Evolutionary conservation across 768 basidiomycete species (phyloP).

Genomic region (Asterophora lycoperdoides): DNA sequence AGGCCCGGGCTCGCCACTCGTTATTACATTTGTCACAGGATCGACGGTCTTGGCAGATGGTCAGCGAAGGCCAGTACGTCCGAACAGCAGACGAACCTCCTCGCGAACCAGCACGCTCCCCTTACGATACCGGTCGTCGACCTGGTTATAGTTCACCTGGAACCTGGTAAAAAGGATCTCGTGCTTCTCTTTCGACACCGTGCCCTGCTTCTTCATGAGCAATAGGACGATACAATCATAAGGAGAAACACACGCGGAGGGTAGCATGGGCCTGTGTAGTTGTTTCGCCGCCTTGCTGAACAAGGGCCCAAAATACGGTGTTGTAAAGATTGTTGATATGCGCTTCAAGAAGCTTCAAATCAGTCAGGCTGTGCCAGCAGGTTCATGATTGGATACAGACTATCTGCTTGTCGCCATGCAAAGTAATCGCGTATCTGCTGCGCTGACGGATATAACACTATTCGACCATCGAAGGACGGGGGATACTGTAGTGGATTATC

Average conservation of each 20-base stretch:
- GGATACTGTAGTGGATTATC: conserved; percentile 69
- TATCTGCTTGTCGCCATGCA: conserved; percentile 93
- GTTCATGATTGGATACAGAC: conserved; percentile 42
- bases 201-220: conserved; percentile 53
- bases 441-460: conserved; percentile 73
- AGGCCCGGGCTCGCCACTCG: background rate
- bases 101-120: conserved; percentile 81
- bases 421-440: conserved; percentile 87
- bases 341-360: conserved; percentile 43
- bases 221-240: background rate
- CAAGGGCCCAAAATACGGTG: conserved; percentile 91
- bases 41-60: conserved; percentile 3
- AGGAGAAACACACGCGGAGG: conserved; percentile 50
- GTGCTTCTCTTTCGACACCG: conserved; percentile 84
- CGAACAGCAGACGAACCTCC: conserved; percentile 34
- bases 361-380: background rate
- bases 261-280: conserved; percentile 78
- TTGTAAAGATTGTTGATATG: conserved; percentile 99
- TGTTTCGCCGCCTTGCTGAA: conserved; percentile 75
- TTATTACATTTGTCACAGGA: background rate
- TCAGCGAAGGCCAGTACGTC: background rate
- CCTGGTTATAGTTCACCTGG: conserved; percentile 80
- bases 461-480: conserved; percentile 90
- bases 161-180: conserved; percentile 85
- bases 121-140: conserved; percentile 72